phyloP scores from a whole-genome alignment of 1,139 yeast genomes.

The Yamadazyma dushanensis region DNA sequence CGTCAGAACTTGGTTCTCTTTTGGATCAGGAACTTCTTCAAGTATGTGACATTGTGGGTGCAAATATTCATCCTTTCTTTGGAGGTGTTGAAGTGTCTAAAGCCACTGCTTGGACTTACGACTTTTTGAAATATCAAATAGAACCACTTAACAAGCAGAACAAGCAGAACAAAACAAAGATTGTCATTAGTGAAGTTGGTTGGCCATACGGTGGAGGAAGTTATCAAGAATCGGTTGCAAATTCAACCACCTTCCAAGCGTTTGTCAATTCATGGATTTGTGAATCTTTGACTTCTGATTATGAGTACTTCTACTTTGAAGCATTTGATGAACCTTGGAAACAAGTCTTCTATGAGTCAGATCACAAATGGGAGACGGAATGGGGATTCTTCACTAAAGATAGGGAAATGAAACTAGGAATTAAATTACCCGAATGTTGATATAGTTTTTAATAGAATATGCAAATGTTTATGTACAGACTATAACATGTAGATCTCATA shows the following conservation, averaged over 20 bases:
- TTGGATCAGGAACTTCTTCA: slow-evolving; percentile 34
- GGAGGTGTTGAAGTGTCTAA: slow-evolving; percentile 53
- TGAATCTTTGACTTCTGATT: slow-evolving; percentile 28
- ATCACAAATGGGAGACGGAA: slow-evolving; percentile 62
- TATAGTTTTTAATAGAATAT: slow-evolving; percentile 2
- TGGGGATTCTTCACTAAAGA: slow-evolving; percentile 65
- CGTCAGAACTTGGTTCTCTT: slow-evolving; percentile 54
- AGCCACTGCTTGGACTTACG: slow-evolving; percentile 56
- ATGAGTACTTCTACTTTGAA: slow-evolving; percentile 60
- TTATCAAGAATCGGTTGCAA: slow-evolving; percentile 48
- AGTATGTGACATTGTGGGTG: slow-evolving; percentile 57
- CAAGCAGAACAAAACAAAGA: slow-evolving; percentile 24
- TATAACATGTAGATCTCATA: slow-evolving; percentile 38
- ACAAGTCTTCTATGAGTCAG: slow-evolving; percentile 46
- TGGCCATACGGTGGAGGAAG: slow-evolving; percentile 71
- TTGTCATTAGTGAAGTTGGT: slow-evolving; percentile 63
- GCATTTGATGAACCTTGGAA: slow-evolving; percentile 80
- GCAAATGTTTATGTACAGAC: neutral
- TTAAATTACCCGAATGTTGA: slow-evolving; percentile 14
- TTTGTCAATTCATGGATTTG: slow-evolving; percentile 59
- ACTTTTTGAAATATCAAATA: slow-evolving; percentile 47
- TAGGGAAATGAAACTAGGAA: slow-evolving; percentile 25
- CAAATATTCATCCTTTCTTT: slow-evolving; percentile 69
- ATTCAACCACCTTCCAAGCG: slow-evolving; percentile 39
- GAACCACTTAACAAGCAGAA: slow-evolving; percentile 28